Percentiles rank a stretch among this genome's conserved stretches.
phyloP scores from a whole-genome alignment of 2,329 filamentous ascomycete species.

The Diaporthe citri region DNA sequence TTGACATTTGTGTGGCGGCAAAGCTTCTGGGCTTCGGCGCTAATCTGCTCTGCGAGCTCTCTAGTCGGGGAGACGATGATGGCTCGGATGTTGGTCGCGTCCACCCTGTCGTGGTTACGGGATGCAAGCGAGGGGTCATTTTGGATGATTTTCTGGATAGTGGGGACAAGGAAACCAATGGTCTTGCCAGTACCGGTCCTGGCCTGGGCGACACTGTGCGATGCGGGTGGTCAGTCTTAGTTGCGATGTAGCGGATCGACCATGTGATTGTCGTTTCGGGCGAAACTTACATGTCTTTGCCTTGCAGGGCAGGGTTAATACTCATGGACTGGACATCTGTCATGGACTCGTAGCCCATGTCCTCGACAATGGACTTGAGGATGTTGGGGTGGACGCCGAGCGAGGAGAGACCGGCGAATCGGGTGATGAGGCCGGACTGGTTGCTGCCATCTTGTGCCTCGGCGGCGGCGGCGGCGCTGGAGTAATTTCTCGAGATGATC shows the following conservation, averaged over 20 bases:
- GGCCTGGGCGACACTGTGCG: slow-evolving; percentile 85
- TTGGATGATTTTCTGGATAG: slow-evolving; percentile 82
- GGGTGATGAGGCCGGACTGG: slow-evolving; percentile 48
- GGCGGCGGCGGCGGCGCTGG: slow-evolving; percentile 42
- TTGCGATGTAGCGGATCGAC: not conserved
- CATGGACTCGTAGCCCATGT: slow-evolving; percentile 86
- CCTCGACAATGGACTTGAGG: slow-evolving; percentile 75
- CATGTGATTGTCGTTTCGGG: not conserved
- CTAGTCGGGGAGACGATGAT: slow-evolving; percentile 84
- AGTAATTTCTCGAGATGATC: slow-evolving; percentile 37
- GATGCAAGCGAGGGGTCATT: slow-evolving; percentile 72
- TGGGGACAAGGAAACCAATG: slow-evolving; percentile 88
- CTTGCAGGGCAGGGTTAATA: slow-evolving; percentile 82
- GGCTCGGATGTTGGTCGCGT: slow-evolving; percentile 73
- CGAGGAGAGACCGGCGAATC: slow-evolving; percentile 59
- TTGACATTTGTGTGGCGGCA: slow-evolving; percentile 74
- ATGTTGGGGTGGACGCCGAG: slow-evolving; percentile 73
- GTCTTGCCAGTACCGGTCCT: slow-evolving; percentile 99
- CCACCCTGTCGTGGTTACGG: slow-evolving; percentile 48
- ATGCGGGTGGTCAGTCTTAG: slow-evolving; percentile 42
- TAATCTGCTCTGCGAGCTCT: slow-evolving; percentile 85
- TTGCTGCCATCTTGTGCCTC: slow-evolving; percentile 29
- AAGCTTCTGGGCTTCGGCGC: slow-evolving; percentile 80
- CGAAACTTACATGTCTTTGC: slow-evolving; percentile 80
- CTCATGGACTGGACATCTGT: slow-evolving; percentile 91